phyloP scores from a whole-genome alignment of 768 basidiomycete species.

The Lactarius akahatsu region DNA sequence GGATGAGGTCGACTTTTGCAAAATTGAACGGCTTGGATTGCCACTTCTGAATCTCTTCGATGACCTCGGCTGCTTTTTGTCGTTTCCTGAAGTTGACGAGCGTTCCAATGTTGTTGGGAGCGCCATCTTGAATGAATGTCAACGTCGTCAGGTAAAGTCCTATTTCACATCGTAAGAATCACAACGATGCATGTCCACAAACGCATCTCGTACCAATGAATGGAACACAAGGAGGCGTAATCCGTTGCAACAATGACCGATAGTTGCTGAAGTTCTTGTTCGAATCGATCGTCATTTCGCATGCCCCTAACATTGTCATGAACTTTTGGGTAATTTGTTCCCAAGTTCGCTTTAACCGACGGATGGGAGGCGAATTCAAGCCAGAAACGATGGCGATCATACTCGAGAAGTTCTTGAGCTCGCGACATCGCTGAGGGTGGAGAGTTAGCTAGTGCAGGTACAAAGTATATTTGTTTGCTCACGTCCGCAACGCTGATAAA shows the following conservation, averaged over 20 bases:
- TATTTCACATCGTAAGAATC: slow-evolving; percentile 35
- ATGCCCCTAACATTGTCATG: slow-evolving; percentile 68
- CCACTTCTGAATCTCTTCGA: slow-evolving; percentile 95
- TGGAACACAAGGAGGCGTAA: slow-evolving; percentile 92
- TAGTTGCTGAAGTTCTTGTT: slow-evolving; percentile 95
- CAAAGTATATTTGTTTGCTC: slow-evolving; percentile 36
- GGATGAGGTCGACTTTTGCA: slow-evolving; percentile 60
- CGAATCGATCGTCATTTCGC: slow-evolving; percentile 89
- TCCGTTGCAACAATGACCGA: slow-evolving; percentile 73
- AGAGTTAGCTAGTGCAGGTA: slow-evolving; percentile 17
- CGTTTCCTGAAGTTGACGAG: slow-evolving; percentile 96
- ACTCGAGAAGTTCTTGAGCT: slow-evolving; percentile 91
- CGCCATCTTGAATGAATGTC: slow-evolving; percentile 98
- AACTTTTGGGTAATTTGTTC: slow-evolving; percentile 79
- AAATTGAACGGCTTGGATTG: slow-evolving; percentile 91
- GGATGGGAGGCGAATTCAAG: slow-evolving; percentile 89
- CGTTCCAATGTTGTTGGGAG: slow-evolving; percentile 77
- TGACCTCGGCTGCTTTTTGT: slow-evolving; percentile 92
- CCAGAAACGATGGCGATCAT: slow-evolving; percentile 96
- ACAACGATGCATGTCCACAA: slow-evolving; percentile 7
- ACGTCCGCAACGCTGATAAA: slow-evolving; percentile 92
- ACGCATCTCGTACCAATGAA: slow-evolving; percentile 72
- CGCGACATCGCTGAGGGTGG: slow-evolving; percentile 70
- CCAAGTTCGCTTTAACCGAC: slow-evolving; percentile 91
- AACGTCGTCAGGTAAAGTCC: slow-evolving; percentile 95